Percentiles rank a stretch among this genome's conserved stretches.
Conservation (phyloP, 2,329 filamentous ascomycete species). For the Cephalotrichum gorgonifer region DNA sequence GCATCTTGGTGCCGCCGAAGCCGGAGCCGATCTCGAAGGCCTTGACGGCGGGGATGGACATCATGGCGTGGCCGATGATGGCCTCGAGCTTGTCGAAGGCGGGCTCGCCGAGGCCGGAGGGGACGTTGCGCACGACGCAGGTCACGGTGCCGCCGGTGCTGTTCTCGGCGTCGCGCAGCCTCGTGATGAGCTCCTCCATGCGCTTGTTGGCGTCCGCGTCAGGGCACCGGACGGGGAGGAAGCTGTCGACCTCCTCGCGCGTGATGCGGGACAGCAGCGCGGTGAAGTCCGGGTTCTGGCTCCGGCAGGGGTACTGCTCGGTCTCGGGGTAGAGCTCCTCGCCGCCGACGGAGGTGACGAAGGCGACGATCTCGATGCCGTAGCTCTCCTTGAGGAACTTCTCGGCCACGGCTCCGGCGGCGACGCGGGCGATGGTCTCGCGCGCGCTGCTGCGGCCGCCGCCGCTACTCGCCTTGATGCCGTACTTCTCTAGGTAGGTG, state of each 20-base stretch:
- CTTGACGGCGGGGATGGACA: slow-evolving; percentile 90
- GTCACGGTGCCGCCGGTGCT: slow-evolving; percentile 93
- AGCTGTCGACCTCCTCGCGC: slow-evolving; percentile 68
- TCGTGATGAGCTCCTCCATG: slow-evolving; percentile 73
- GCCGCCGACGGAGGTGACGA: slow-evolving; percentile 72
- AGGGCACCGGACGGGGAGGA: slow-evolving; percentile 82
- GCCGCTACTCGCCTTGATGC: slow-evolving; percentile 81
- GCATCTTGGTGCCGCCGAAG: slow-evolving; percentile 76
- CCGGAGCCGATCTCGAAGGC: slow-evolving; percentile 93
- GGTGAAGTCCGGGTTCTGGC: slow-evolving; percentile 71
- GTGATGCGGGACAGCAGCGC: slow-evolving; percentile 61
- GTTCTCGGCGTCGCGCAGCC: slow-evolving; percentile 69
- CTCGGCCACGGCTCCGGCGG: slow-evolving; percentile 84
- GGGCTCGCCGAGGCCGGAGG: slow-evolving; percentile 81
- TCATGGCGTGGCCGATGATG: slow-evolving; percentile 82
- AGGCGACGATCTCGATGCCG: slow-evolving; percentile 84
- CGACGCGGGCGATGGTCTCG: slow-evolving; percentile 89
- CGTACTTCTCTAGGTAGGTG: slow-evolving; percentile 97
- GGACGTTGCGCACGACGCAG: slow-evolving; percentile 81
- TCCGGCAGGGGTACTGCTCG: slow-evolving; percentile 53
- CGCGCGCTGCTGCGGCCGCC: slow-evolving; percentile 86
- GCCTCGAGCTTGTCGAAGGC: slow-evolving; percentile 95
- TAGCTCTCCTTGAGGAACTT: slow-evolving; percentile 78
- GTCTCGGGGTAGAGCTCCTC: slow-evolving; percentile 69
- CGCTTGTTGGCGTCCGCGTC: slow-evolving; percentile 49